A percentile compares a stretch with the other conserved stretches of the same genome.
These are phyloP conservation scores for Chrysoporthe austroafricana DNA, from an alignment of 2,329 filamentous ascomycete species.

Conservation along the genomic window DNA sequence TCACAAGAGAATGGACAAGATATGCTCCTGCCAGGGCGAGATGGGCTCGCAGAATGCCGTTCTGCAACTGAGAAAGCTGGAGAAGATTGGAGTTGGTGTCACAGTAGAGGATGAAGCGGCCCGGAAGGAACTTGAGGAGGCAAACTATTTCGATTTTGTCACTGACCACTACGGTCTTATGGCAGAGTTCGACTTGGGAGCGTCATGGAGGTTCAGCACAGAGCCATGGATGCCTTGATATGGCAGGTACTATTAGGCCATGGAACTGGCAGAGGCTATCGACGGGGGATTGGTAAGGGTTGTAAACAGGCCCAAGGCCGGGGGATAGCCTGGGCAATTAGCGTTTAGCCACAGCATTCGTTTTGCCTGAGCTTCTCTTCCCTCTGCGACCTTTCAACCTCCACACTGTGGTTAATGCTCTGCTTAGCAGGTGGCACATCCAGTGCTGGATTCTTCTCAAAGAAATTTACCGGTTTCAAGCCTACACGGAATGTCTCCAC, in stretches of 20 bases:
- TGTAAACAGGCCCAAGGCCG: background rate
- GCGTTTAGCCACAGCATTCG: conserved; percentile 8
- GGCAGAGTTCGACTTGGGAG: conserved; percentile 17
- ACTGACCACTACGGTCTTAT: conserved; percentile 24
- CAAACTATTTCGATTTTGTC: conserved; percentile 14
- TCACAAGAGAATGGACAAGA: conserved; percentile 56
- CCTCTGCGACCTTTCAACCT: conserved; percentile 17
- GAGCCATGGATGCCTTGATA: background rate
- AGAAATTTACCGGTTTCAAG: conserved; percentile 55
- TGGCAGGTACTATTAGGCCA: background rate
- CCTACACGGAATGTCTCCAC: conserved; percentile 56
- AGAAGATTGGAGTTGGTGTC: conserved; percentile 51
- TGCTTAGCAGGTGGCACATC: conserved; percentile 29
- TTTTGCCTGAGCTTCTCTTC: conserved; percentile 12
- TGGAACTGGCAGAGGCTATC: background rate
- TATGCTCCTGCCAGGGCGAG: conserved; percentile 42
- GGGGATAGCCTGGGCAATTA: too few species aligned
- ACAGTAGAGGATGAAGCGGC: conserved; percentile 41
- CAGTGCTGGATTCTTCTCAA: conserved; percentile 53
- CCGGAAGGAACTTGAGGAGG: conserved; percentile 30
- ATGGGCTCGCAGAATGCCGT: background rate
- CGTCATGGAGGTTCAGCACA: background rate
- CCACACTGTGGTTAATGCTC: conserved; percentile 11
- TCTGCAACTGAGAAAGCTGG: conserved; percentile 39
- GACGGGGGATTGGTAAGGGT: background rate